These are phyloP conservation scores for Leishmania tropica DNA, from an alignment of 208 protist species.

Conservation along the genomic window DNA sequence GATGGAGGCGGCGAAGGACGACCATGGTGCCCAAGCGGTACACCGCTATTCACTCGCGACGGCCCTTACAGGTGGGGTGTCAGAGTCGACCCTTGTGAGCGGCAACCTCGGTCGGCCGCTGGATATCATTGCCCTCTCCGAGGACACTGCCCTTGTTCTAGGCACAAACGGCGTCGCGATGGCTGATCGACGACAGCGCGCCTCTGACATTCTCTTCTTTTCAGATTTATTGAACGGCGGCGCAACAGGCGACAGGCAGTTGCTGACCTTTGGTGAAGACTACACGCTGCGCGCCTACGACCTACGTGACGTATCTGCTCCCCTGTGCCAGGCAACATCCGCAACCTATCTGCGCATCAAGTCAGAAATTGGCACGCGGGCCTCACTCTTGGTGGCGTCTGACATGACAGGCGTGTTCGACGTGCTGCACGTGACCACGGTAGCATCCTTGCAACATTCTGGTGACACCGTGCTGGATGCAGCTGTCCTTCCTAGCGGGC, in stretches of 20 bases:
- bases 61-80: conserved; percentile 11
- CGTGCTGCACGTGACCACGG: conserved; percentile 22
- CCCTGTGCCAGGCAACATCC: conserved; percentile 9
- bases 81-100: not conserved
- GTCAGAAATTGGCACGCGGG: conserved; percentile 3
- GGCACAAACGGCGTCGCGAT: conserved; percentile 12
- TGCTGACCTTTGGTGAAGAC: conserved; percentile 29
- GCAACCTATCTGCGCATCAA: conserved; percentile 27
- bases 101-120: conserved; percentile 6
- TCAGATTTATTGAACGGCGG: conserved; percentile 11
- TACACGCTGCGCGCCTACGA: conserved; percentile 29
- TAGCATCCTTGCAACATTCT: conserved; percentile 34
- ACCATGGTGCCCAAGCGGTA: not conserved
- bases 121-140: conserved; percentile 20
- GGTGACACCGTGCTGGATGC: conserved; percentile 51
- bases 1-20: not conserved
- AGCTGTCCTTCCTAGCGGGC: conserved; percentile 15
- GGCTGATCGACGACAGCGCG: conserved; percentile 13
- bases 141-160: conserved; percentile 19
- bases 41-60: conserved; percentile 5
- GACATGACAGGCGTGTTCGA: conserved; percentile 39
- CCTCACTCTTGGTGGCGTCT: conserved; percentile 37
- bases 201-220: not conserved
- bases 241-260: conserved; percentile 11
- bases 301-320: conserved; percentile 12